Evolutionary conservation across 345 rosid species (phyloP).

Genomic region (Noccaea bulbosa): DNA sequence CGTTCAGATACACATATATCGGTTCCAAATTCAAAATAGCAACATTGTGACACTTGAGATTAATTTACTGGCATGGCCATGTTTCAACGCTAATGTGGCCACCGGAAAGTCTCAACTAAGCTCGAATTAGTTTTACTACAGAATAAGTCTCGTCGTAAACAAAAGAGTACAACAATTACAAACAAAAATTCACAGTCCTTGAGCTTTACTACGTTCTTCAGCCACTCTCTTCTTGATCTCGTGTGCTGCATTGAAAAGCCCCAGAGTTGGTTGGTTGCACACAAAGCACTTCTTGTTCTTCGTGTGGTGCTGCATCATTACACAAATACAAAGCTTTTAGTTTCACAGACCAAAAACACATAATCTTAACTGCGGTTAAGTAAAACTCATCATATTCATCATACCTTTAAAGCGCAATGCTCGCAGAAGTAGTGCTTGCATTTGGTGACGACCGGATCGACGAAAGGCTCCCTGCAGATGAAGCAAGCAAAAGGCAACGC

Average conservation of each 20-base stretch:
- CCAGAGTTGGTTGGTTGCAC: constrained; percentile 84
- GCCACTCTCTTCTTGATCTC: constrained; percentile 61
- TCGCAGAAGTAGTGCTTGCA: constrained; percentile 93
- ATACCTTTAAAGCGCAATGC: constrained; percentile 91
- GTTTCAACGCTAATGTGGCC: too few relatives aligned
- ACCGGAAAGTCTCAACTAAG: too few relatives aligned
- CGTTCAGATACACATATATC: too few relatives aligned
- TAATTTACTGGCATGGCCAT: too few relatives aligned
- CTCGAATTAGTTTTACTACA: too few relatives aligned
- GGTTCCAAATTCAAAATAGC: too few relatives aligned
- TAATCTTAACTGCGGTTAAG: neutral
- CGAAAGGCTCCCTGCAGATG: constrained; percentile 77
- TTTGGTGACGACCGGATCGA: constrained; percentile 82
- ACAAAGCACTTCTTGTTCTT: constrained; percentile 92
- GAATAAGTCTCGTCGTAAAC: too few relatives aligned
- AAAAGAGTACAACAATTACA: too few relatives aligned
- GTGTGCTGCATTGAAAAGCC: constrained; percentile 78
- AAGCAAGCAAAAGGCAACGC: constrained; percentile 82
- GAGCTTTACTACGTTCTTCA: constrained; percentile 39
- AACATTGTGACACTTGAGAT: too few relatives aligned
- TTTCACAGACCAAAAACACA: constrained; percentile 16
- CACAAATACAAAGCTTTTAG: neutral
- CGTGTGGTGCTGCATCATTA: constrained; percentile 66
- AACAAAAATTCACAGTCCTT: constrained; percentile 24
- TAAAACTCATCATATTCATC: neutral